Conservation (phyloP, 1,284 basidiomycete species). For the Heterobasidion parviporum region DNA sequence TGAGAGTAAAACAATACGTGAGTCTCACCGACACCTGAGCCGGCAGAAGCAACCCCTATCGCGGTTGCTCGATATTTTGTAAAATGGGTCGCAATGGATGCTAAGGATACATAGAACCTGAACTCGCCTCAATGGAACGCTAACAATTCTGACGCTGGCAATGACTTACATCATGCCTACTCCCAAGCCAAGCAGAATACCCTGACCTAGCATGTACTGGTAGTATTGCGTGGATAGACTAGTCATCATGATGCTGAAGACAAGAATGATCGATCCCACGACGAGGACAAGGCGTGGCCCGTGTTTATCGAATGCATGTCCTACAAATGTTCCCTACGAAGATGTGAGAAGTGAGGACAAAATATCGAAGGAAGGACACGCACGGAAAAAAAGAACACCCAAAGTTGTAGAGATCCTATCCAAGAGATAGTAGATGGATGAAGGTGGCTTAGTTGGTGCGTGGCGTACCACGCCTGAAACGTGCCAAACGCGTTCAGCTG, state of each 20-base stretch:
- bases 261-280: conserved; percentile 22
- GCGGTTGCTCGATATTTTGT: conserved; percentile 47
- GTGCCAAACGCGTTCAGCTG: conserved; percentile 30
- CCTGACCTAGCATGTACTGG: conserved; percentile 29
- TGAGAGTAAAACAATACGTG: neutral
- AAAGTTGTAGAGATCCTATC: conserved; percentile 38
- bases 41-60: conserved; percentile 38
- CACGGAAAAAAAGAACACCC: conserved; percentile 26
- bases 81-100: conserved; percentile 37
- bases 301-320: conserved; percentile 25
- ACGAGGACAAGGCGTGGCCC: conserved; percentile 22
- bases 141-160: neutral
- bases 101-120: conserved; percentile 21
- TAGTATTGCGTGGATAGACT: conserved; percentile 28
- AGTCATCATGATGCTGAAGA: conserved; percentile 27
- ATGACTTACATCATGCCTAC: conserved; percentile 25
- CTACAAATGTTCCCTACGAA: conserved; percentile 19
- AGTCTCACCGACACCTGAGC: conserved; percentile 6
- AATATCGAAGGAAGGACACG: conserved; percentile 12
- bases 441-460: conserved; percentile 25
- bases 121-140: neutral
- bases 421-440: conserved; percentile 32
- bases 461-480: conserved; percentile 36
- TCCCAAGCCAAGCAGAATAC: conserved; percentile 27
- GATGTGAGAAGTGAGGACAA: neutral